Evolutionary conservation across 805 yeast genomes (phyloP), one percentile per base, ranked within the genome.

Genomic region (Suhomyces pyralidae): DNA sequence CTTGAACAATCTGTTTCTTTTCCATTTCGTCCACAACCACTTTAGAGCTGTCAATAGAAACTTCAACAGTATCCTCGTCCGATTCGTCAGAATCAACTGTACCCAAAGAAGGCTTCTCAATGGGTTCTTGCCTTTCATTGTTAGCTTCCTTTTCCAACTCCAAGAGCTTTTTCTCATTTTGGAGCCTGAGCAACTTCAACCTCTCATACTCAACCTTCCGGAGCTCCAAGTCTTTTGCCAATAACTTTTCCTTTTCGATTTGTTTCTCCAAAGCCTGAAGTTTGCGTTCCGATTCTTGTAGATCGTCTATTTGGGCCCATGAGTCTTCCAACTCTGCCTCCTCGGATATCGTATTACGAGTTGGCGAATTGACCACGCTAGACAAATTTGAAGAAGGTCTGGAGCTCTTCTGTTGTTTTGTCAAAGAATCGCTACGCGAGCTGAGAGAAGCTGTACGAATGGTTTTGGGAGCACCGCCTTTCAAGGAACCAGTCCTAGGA

Each of bases 151-250:
- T 20, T 34, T 56, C 58, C 46, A 55, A 49, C 32, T 30, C 40
- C 9, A 47, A 48, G 34, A 72, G 55, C 51, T 60, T 58, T 48
- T 61, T 51, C 52, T 71, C 75, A 49, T 69, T 65, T 40, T 62
- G 63, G 30, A 66, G 53, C 45, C 70, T 62, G 55, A 60, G 54
- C 50, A 54, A 43, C 51, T 66, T 68, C 56, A 74, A 64, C 30
- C 61, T 58, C 53, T 72, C 75, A 54, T 67, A 73, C 50, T 73
- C 76, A 28, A 67, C 57, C 36, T 73, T 70, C 53, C 69, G 67
- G 17, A 56, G 52, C 57, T 77, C 81, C 49, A 77, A 58, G 51
- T 72, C 67, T 42, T 65, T 66, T 22, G 76, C 76, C 50, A 68
- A 53, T 17, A 60, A 62, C 60, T 69, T 70, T 56, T 79, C 81